Base-by-base conservation (phyloP, 2,329 filamentous ascomycete genomes). In the Fusarium algeriense region DNA sequence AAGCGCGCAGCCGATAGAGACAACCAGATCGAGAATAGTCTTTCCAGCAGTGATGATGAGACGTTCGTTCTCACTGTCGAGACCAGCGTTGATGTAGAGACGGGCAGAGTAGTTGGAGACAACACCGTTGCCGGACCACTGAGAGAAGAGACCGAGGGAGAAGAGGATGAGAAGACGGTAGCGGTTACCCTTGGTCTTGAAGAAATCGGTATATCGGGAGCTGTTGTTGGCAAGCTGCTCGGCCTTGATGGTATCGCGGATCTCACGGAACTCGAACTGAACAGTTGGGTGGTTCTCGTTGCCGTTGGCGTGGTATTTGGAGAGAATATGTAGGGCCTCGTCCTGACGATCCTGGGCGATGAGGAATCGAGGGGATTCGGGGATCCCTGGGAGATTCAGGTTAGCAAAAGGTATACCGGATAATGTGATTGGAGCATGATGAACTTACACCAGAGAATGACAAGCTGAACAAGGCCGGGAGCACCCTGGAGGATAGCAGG, bases 61-160 rank as follows among this genome's bases (percentile, higher is more conserved):
- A 79, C 89, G 88, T 77, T 86, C 84, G 74, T 85, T 85, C 75
- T 88, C 83, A 37, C 85, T 81, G 1, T 73, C 85, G 74, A 92
- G 89, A 38, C 89, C 90, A 45, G 89, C 89, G 45, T 86, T 86
- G 35, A 84, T 80, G 80, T 91, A 91, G 70, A 92, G 85, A 58
- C 85, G 83, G 60, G 89, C 87, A 73, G 90, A 88, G 78, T 92
- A 92, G 80, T 91, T 91, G 65, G 86, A 89, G 74, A 92, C 88
- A 4, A 92, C 81, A 20, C 88, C 89, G 75, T 92, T 92, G 35
- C 90, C 90, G 52, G 86, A 89, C 81, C 90, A 92, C 78, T 92
- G 90, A 0, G 89, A 91, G 76, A 92, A 90, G 73, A 92, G 80
- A 72, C 89, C 90, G 14, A 92, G 83, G 1, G 88, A 90, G 49